Base-by-base conservation (phyloP, 2,329 filamentous ascomycete species). In the Xylaria sp. region DNA sequence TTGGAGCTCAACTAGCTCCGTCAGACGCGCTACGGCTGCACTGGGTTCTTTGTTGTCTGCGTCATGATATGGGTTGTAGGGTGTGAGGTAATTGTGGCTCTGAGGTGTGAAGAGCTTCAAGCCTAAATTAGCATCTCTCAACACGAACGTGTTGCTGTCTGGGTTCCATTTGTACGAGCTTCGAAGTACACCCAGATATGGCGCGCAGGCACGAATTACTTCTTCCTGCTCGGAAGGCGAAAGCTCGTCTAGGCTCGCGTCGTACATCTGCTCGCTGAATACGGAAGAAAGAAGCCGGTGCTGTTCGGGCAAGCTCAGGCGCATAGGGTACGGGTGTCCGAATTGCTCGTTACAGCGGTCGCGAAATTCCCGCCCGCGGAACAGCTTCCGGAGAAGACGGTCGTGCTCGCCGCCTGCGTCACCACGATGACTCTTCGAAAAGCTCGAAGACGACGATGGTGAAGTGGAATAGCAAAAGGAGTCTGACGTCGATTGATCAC, bases 201-300 rank as follows among this genome's bases (percentile, higher is more conserved):
- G 65, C 1, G 13, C 65, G 15, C 61, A 59, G 2, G n/a, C 34
- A 2, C 13, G 2, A 0, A 23, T 5, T 6, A 64, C 0, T 15
- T 9, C 7, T 54, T 18, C 7, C 44, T 55, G 50, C 15, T 68
- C 51, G 3, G 13, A 3, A 15, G 65, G 58, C 0, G 61, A 62
- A 2, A 68, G 39, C 13, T 39, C 10, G 1, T 41, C 18, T 1
- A 61, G 8, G 1, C 37, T n/a, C 10, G 18, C 1, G 34, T 63
- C 58, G 54, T 57, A 70, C 13, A 68, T 18, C n/a, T 6, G 1
- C 37, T 63, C 25, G 28, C 68, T 70, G 9, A 37, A 25, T 4
- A 32, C 39, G 5, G 65, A 3, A n/a, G 39, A 9, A 3, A 70
- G 25, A 10, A 70, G 23, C 2, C 5, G 6, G 41, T 52, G 39